phyloP scores from a whole-genome alignment of 2,329 filamentous ascomycete genomes.

The Trichophyton rubrum region DNA sequence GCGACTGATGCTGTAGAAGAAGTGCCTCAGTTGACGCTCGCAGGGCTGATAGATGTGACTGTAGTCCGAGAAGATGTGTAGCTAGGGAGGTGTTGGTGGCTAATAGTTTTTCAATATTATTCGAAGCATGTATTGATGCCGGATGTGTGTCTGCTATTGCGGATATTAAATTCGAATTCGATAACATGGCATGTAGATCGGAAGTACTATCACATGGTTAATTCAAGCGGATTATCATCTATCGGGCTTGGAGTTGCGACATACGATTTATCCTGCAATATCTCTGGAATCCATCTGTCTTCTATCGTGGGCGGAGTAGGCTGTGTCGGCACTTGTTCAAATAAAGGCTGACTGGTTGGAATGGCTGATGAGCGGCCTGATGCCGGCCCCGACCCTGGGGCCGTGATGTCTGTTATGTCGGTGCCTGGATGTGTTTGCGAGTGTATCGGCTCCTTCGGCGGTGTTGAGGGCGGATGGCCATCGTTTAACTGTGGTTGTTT shows the following conservation, averaged over 20 bases:
- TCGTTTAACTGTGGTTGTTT: slow-evolving; percentile 45
- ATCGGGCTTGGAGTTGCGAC: slow-evolving; percentile 15
- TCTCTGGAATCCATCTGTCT: slow-evolving; percentile 60
- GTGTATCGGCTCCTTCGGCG: slow-evolving; percentile 19
- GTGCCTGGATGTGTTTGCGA: slow-evolving; percentile 8
- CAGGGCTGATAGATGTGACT: slow-evolving; percentile 37
- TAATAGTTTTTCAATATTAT: slow-evolving; percentile 52
- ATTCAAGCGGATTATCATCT: neutral
- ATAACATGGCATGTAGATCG: slow-evolving; percentile 63
- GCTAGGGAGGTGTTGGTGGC: slow-evolving; percentile 61
- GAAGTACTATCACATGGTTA: slow-evolving; percentile 16
- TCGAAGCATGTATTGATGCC: slow-evolving; percentile 53
- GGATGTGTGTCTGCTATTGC: slow-evolving; percentile 68
- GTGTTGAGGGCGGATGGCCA: slow-evolving; percentile 39
- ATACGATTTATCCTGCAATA: slow-evolving; percentile 71
- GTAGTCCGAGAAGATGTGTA: slow-evolving; percentile 28
- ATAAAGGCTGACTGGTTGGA: slow-evolving; percentile 9
- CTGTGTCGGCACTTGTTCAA: slow-evolving; percentile 10
- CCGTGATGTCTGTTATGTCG: neutral
- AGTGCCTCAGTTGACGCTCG: slow-evolving; percentile 66
- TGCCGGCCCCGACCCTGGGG: neutral
- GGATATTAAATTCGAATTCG: slow-evolving; percentile 53
- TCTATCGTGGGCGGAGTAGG: slow-evolving; percentile 36
- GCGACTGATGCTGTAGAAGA: slow-evolving; percentile 66
- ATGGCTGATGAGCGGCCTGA: slow-evolving; percentile 9